phyloP scores from a whole-genome alignment of 805 yeast genomes.

The Debaryomyces tyrocola region DNA sequence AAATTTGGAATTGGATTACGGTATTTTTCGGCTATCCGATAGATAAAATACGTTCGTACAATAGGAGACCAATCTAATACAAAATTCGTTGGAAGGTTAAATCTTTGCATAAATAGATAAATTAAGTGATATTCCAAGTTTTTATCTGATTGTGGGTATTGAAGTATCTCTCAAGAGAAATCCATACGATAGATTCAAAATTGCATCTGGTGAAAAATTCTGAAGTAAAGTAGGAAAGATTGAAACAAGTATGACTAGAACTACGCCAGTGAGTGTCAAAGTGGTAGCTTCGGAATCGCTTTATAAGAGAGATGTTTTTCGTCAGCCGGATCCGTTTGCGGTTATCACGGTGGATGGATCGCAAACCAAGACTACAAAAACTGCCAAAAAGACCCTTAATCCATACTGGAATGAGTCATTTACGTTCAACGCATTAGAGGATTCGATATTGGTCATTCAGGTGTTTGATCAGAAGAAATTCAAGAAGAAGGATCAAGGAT shows the following conservation, averaged over 20 bases:
- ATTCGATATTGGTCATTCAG: conserved; percentile 85
- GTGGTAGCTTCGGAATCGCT: conserved; percentile 95
- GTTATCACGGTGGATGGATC: conserved; percentile 96
- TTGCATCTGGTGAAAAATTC: not conserved
- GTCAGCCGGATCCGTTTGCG: conserved; percentile 97
- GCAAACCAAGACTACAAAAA: conserved; percentile 92
- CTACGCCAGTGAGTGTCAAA: conserved; percentile 54
- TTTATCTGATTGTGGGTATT: too few species aligned
- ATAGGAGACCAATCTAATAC: not conserved
- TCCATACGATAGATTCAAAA: not conserved
- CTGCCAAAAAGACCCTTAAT: conserved; percentile 88
- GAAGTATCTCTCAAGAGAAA: not conserved
- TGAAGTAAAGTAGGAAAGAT: not conserved
- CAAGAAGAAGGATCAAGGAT: conserved; percentile 98
- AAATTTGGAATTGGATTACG: not conserved
- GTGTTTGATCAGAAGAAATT: conserved; percentile 97
- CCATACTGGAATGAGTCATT: conserved; percentile 98
- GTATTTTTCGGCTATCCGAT: not conserved
- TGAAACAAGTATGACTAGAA: conserved; percentile 7
- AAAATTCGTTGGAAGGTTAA: too few species aligned
- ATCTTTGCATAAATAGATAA: too few species aligned
- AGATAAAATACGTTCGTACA: not conserved
- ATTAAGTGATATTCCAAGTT: too few species aligned
- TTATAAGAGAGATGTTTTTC: conserved; percentile 90
- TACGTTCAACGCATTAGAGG: conserved; percentile 72